Percentiles rank a stretch among this genome's conserved stretches.
Conservation (phyloP, 2,329 filamentous ascomycete genomes). For the Chaetomium sp. region DNA sequence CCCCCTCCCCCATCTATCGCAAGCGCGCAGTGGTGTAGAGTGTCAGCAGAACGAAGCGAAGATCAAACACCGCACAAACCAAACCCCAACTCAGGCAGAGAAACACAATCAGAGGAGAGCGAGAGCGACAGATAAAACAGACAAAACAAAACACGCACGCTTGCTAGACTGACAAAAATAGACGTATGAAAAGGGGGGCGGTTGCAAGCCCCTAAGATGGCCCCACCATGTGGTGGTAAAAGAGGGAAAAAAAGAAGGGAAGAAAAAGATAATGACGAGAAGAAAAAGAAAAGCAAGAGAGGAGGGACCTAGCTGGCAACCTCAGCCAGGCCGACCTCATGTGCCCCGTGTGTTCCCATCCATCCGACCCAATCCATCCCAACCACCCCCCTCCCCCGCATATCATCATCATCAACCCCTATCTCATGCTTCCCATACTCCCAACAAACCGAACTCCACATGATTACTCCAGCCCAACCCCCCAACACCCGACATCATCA, state of each 20-base stretch:
- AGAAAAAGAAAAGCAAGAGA: constrained; percentile 23
- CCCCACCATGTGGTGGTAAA: constrained; percentile 24
- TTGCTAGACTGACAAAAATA: constrained; percentile 20
- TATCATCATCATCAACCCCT: background rate
- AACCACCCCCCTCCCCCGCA: background rate
- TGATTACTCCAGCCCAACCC: constrained; percentile 6
- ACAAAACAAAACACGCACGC: constrained; percentile 17
- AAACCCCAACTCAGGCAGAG: background rate
- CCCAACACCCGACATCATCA: constrained; percentile 10
- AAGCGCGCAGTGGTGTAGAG: background rate
- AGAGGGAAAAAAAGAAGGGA: constrained; percentile 29
- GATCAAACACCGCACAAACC: background rate
- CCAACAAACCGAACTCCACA: constrained; percentile 18
- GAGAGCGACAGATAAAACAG: background rate
- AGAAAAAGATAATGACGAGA: constrained; percentile 28
- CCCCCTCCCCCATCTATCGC: background rate
- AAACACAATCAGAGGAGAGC: background rate
- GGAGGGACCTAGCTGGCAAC: background rate
- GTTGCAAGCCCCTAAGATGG: background rate
- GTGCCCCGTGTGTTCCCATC: background rate
- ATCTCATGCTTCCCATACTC: constrained; percentile 5
- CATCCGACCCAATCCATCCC: constrained; percentile 8
- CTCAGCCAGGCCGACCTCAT: constrained; percentile 1
- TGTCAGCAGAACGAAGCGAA: constrained; percentile 4
- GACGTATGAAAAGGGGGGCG: background rate